Conservation (phyloP, 768 basidiomycete genomes). For the Hericium coralloides region DNA sequence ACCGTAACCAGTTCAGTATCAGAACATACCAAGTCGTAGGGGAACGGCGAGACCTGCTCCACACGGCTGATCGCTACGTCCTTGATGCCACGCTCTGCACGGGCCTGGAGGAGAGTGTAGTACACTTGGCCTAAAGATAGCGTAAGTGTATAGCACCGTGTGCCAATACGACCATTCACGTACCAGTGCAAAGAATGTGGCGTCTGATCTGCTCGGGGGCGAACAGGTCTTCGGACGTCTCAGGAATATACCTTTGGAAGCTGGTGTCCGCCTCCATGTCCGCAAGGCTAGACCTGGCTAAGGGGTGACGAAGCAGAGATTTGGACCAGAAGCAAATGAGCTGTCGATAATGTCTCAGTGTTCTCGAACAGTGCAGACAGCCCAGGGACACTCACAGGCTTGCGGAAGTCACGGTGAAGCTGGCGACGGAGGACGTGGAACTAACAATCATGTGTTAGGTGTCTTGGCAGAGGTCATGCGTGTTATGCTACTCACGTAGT, state of each 20-base stretch:
- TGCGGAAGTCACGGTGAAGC: conserved; percentile 96
- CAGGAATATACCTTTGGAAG: conserved; percentile 93
- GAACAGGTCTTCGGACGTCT: conserved; percentile 63
- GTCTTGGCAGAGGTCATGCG: not conserved
- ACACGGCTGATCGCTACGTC: conserved; percentile 91
- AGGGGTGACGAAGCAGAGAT: conserved; percentile 89
- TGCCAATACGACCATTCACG: conserved; percentile 1
- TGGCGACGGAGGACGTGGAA: conserved; percentile 98
- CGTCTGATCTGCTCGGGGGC: conserved; percentile 81
- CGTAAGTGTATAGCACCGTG: not conserved
- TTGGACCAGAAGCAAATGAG: conserved; percentile 97
- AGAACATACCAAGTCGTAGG: conserved; percentile 76
- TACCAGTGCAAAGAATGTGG: conserved; percentile 85
- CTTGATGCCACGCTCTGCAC: conserved; percentile 84
- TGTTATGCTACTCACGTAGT: conserved; percentile 51
- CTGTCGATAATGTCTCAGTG: conserved; percentile 25
- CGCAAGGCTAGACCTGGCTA: conserved; percentile 73
- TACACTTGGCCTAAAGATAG: conserved; percentile 77
- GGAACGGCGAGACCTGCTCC: conserved; percentile 96
- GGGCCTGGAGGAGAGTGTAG: conserved; percentile 78
- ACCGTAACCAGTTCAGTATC: not conserved
- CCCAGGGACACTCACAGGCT: conserved; percentile 56
- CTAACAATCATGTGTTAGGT: conserved; percentile 23
- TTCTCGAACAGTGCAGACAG: not conserved
- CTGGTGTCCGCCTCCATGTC: conserved; percentile 86